Base-by-base conservation (phyloP, 2,329 filamentous ascomycete genomes). In the Graphilbum fragrans region DNA sequence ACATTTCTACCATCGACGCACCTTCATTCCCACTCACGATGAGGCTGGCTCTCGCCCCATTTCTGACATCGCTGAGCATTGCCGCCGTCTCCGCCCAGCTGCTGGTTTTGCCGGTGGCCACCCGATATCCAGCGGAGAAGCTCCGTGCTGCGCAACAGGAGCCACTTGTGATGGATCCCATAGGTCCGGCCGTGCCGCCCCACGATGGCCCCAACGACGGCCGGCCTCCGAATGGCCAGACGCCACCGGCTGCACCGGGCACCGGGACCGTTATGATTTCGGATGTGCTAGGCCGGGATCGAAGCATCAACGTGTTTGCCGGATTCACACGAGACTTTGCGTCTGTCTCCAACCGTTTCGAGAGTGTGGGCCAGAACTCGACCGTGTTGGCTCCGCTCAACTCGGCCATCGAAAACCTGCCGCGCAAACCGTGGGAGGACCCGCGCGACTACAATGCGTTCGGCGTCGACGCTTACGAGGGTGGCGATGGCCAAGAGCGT, bases 341-440 rank as follows among this genome's bases (percentile, higher is more conserved):
- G 37, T 62, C 70, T n/a, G 70, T 88, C 18, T 72, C 77, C 10
- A 62, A 66, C 19, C 82, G 84, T 1, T 73, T 96, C 14, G 74
- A 82, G 51, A 73, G 86, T 55, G 59, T 69, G 1, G 55, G 64
- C 1, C 61, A 71, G 44, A 88, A 90, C 57, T 84, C 84, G 16
- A 95, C 87, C 2, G 78, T 96, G 20, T 75, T 96, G 3, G 90
- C 88, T 5, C 92, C 92, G 1, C 66, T 84, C 41, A 96, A 98
- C 66, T 77, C 74, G 17, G 86, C 80, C 3, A 77, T 98, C 54
- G 82, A 83, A 49, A 65, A 62, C 1, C 66, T 96, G 20, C 84
- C 87, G 1, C 71, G 82, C 40, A 96, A 95, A 59, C 88, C 88
- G 0, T 94, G 86, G 86, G 85, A 83, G 52, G 67, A 88, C 47